Conservation (phyloP, 140 eudicot species). For the Cichorium intybus region DNA sequence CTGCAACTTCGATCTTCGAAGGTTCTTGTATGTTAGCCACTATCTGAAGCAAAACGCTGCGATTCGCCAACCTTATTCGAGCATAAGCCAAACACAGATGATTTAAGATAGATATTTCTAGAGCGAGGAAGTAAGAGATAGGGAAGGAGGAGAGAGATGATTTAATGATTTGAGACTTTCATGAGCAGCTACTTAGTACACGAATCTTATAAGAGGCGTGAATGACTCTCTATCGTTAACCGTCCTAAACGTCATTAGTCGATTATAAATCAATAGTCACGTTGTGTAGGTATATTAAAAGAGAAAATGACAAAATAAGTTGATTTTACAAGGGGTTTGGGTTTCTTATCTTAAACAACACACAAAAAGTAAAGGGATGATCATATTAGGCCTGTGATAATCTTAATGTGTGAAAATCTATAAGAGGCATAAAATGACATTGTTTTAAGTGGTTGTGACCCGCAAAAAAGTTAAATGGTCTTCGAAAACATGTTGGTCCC, state of each 20-base stretch:
- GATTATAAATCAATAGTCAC: not conserved
- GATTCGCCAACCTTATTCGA: not conserved
- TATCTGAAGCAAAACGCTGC: not conserved
- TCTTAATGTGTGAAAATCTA: no score
- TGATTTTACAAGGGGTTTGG: no score
- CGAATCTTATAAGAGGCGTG: slow-evolving; percentile 13
- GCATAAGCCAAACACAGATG: not conserved
- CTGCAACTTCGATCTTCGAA: not conserved
- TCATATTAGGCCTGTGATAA: no score
- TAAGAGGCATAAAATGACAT: no score
- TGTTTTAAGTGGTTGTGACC: no score
- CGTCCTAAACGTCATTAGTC: not conserved
- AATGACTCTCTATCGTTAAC: not conserved
- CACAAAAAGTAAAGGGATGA: no score
- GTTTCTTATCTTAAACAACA: no score
- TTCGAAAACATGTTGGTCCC: no score
- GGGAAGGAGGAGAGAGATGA: not conserved
- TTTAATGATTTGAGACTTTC: slow-evolving; percentile 3
- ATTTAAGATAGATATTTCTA: not conserved
- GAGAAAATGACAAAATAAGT: no score
- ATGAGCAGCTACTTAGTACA: not conserved
- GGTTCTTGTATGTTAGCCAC: not conserved
- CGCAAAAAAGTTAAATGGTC: no score
- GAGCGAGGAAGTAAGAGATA: slow-evolving; percentile 6
- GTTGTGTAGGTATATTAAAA: no score